These are phyloP conservation scores for Huntiella omanensis DNA, from an alignment of 2,329 filamentous ascomycete genomes.

Conservation along the genomic window DNA sequence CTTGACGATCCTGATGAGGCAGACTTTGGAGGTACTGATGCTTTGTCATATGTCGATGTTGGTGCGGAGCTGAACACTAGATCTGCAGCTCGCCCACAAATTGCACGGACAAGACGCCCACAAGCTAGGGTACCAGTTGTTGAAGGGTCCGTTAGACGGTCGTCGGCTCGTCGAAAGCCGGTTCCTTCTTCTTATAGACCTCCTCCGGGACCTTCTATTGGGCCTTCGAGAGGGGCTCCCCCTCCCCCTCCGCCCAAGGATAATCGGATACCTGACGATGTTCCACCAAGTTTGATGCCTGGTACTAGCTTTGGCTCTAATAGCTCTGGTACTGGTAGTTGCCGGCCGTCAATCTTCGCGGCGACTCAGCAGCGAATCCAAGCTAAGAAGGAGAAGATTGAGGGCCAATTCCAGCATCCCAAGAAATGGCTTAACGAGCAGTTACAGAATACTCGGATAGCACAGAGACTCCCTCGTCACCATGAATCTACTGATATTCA, in stretches of 20 bases:
- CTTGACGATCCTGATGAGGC: conserved; percentile 47
- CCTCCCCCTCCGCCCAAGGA: conserved; percentile 1
- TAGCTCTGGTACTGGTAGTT: background rate
- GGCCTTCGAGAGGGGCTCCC: background rate
- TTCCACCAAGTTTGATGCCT: background rate
- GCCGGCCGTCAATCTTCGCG: conserved; percentile 5
- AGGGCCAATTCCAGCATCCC: background rate
- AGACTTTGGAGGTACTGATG: conserved; percentile 12
- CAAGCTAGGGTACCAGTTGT: background rate
- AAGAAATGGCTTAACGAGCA: background rate
- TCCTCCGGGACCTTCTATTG: background rate
- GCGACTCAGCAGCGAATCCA: background rate
- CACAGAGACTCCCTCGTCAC: too few relatives aligned
- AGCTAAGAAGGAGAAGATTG: background rate
- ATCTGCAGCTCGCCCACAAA: conserved; percentile 1
- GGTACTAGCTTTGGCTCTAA: background rate
- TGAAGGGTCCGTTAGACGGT: conserved; percentile 3
- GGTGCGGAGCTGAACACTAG: background rate
- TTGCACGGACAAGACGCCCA: background rate
- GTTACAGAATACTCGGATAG: background rate
- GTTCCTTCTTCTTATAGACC: background rate
- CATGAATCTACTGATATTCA: too few relatives aligned
- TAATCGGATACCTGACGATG: background rate
- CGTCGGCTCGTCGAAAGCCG: conserved; percentile 6
- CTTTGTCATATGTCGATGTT: background rate